Base-by-base conservation (phyloP, 2,329 filamentous ascomycete genomes). In the Chrysoporthe deuterocubensis region DNA sequence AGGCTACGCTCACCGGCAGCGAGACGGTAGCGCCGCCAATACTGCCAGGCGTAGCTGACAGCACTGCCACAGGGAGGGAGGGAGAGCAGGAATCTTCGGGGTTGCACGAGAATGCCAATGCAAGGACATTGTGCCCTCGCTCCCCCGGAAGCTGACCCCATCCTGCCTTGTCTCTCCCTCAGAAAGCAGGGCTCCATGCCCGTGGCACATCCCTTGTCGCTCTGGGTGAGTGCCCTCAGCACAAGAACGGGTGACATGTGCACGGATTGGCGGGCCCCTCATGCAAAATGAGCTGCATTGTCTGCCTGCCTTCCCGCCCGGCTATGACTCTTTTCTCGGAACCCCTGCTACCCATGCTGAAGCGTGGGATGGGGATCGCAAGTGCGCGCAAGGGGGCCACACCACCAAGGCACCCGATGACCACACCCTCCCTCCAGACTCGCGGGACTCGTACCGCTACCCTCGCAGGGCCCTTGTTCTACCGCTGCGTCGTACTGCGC, bases 321-420 rank as follows among this genome's bases (percentile, higher is more conserved):
- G 64, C 48, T 62, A 65, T 65, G 63, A 65, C 63, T 65, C 52
- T 50, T 64, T 34, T 56, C 32, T 64, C 37, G 50, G 14, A 26
- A 40, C 54, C 62, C 63, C 43, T 46, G 63, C 40, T 21, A 26
- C 52, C 40, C 54, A 50, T 42, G 43, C 52, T 65, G 43, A 65
- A 65, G 54, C 21, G 63, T 32, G 63, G 54, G 54, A 65, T 21
- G 21, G 43, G 54, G 34, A 50, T 48, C 16, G 54, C 63, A 54
- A 63, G 46, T 63, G 21, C 16, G 32, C 48, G 44, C 60, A 26
- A 37, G 61, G 60, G 61, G 37, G 9, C 32, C 26, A 62, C 52
- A 64, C 34, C 52, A 32, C 42, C 40, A 16, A 60, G 34, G 46
- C 21, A 60, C 32, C 21, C 56, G n/a, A 57, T 42, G 37, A 26